Evolutionary conservation across 495 filamentous ascomycete genomes (phyloP), one percentile per base, ranked within the genome.

Genomic region (Gamarada debralockiae): DNA sequence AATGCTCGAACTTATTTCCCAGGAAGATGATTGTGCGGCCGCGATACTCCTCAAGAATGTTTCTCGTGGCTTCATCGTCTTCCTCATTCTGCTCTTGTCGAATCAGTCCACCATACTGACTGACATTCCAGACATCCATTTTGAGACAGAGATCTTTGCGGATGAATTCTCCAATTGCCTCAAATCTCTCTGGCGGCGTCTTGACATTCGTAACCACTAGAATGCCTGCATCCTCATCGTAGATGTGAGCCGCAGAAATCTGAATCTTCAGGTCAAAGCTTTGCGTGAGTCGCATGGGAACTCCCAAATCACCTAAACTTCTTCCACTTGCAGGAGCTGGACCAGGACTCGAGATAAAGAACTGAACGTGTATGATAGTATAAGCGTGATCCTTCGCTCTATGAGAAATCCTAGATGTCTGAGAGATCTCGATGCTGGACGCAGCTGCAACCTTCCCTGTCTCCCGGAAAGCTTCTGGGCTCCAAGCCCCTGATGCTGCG

Each of bases 121-220:
- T 52, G 25, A 52, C 24, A 23, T 52, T 52, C 50, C 50, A 52
- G 13, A 44, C 40, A 52, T 52, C 50, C 50, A 52, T 52, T 23
- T 52, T 52, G 4, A 52, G 39, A 36, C 34, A 34, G 10, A 52
- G 39, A 21, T 34, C 50, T n/a, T 44, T 52, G 14, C 38, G 50
- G 36, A 52, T 34, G 22, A 52, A 52, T 13, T 52, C 20, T 22
- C 50, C 38, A 44, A 52, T 44, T 18, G 50, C 50, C 25, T 52
- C 50, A 36, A 52, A 52, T 23, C 20, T 22, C 1, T 52, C 39
- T n/a, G 24, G 24, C 20, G 50, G 50, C 6, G 50, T 52, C 24
- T 36, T 34, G 2, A 17, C 50, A 18, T 52, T 52, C 21, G 50
- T 52, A 4, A 52, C 50, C 0, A 52, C 50, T 23, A 52, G 17